phyloP scores from a whole-genome alignment of 495 filamentous ascomycete genomes.

The Endocarpon pusillum region DNA sequence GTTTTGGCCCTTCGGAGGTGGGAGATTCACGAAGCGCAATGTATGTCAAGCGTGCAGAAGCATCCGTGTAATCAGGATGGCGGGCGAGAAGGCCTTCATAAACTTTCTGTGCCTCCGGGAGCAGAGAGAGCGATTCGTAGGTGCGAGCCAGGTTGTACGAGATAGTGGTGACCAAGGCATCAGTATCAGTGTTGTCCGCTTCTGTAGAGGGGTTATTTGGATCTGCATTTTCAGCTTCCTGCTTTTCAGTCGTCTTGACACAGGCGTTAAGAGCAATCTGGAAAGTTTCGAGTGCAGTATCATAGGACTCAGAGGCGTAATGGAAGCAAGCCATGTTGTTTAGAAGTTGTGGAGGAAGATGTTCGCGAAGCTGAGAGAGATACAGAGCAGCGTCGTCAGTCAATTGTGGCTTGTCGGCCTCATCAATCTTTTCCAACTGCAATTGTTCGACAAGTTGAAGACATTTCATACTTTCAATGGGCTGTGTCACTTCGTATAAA shows the following conservation, averaged over 20 bases:
- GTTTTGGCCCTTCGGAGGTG: constrained; percentile 69
- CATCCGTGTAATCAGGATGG: constrained; percentile 82
- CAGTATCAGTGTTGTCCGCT: constrained; percentile 46
- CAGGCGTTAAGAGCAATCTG: constrained; percentile 79
- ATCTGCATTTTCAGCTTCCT: constrained; percentile 25
- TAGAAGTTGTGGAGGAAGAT: constrained; percentile 72
- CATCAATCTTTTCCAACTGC: constrained; percentile 54
- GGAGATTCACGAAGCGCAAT: constrained; percentile 73
- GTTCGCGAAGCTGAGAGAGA: constrained; percentile 44
- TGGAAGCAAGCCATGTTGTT: constrained; percentile 97
- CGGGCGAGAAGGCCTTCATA: constrained; percentile 71
- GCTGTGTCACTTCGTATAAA: constrained; percentile 68
- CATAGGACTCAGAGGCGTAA: constrained; percentile 69
- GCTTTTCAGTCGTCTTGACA: constrained; percentile 49
- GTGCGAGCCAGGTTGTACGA: constrained; percentile 95
- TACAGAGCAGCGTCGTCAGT: constrained; percentile 40
- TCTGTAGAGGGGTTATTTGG: no score
- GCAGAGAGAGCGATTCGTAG: constrained; percentile 53
- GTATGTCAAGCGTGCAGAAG: constrained; percentile 71
- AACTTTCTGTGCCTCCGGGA: constrained; percentile 68
- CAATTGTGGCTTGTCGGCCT: constrained; percentile 49
- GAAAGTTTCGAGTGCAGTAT: constrained; percentile 68
- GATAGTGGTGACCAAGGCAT: constrained; percentile 82
- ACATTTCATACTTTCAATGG: constrained; percentile 83
- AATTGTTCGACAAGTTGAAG: constrained; percentile 78